Evolutionary conservation across 2,329 filamentous ascomycete genomes (phyloP).

Genomic region (Knufia petricola): DNA sequence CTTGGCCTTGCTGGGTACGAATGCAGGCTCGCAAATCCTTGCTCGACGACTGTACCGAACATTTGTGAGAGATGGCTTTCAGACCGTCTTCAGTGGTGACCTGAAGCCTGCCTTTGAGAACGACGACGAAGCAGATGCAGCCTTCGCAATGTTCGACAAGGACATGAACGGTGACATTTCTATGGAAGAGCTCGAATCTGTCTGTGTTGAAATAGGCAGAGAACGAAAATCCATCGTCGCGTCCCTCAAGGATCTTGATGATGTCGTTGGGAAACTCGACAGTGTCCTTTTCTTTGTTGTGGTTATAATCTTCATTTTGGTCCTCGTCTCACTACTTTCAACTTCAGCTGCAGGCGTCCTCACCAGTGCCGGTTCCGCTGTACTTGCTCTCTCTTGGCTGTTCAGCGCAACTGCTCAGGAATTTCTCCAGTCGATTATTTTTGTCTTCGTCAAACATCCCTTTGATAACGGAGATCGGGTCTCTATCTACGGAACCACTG

Average conservation of each 20-base stretch:
- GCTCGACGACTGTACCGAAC: constrained; percentile 83
- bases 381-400: constrained; percentile 87
- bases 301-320: constrained; percentile 65
- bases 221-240: constrained; percentile 94
- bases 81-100: constrained; percentile 70
- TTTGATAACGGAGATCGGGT: constrained; percentile 95
- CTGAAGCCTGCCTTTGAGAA: constrained; percentile 68
- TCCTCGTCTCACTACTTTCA: constrained; percentile 83
- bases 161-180: constrained; percentile 95
- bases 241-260: constrained; percentile 88
- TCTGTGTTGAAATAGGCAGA: constrained; percentile 86
- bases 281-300: constrained; percentile 84
- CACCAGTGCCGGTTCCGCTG: constrained; percentile 75
- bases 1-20: constrained; percentile 62
- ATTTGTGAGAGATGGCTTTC: constrained; percentile 62
- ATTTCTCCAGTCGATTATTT: constrained; percentile 86
- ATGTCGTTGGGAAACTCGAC: constrained; percentile 82
- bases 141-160: constrained; percentile 88
- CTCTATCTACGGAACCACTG: constrained; percentile 82
- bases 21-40: constrained; percentile 67
- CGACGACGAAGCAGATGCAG: constrained; percentile 76
- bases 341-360: constrained; percentile 81
- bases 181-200: constrained; percentile 85
- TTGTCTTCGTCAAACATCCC: constrained; percentile 94
- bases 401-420: constrained; percentile 89